Percentiles rank a stretch among this genome's conserved stretches.
These are phyloP conservation scores for Suillus subluteus DNA, from an alignment of 768 basidiomycete species.

Conservation along the genomic window DNA sequence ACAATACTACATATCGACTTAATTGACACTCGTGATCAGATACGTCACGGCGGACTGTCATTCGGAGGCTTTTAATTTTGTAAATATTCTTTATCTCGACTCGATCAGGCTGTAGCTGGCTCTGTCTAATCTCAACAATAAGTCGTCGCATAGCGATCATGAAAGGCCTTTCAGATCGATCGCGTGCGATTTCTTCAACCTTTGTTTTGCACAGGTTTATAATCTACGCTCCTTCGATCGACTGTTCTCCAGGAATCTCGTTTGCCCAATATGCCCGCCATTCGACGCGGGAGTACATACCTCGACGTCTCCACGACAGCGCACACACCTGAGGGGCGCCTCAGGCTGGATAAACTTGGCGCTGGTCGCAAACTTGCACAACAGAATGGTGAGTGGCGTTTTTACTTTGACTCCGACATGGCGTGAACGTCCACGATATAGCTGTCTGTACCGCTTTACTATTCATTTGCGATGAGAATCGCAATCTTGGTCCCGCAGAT, in stretches of 20 bases:
- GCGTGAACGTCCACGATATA: not conserved
- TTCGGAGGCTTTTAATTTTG: slow-evolving; percentile 1
- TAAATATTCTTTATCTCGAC: not conserved
- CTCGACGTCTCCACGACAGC: slow-evolving; percentile 5
- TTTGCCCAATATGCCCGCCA: not conserved
- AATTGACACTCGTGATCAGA: slow-evolving; percentile 1
- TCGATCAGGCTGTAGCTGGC: not conserved
- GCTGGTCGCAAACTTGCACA: not conserved
- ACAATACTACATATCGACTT: not conserved
- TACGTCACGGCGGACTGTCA: not conserved
- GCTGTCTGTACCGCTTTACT: slow-evolving; percentile 3
- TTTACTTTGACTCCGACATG: not conserved
- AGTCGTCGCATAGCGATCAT: slow-evolving; percentile 4
- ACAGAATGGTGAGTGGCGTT: not conserved
- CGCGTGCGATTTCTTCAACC: not conserved
- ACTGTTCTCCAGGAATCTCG: not conserved
- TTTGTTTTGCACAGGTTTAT: not conserved
- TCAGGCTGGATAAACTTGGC: not conserved
- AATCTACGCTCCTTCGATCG: not conserved
- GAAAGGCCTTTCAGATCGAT: slow-evolving; percentile 4
- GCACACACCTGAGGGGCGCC: not conserved
- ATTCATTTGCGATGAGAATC: slow-evolving; percentile 6
- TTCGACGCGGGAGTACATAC: slow-evolving; percentile 7
- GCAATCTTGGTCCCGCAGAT: not conserved
- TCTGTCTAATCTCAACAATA: not conserved